Percentiles rank a stretch among this genome's conserved stretches.
phyloP scores from a whole-genome alignment of 2,329 filamentous ascomycete genomes.

The Cadophora gregata region DNA sequence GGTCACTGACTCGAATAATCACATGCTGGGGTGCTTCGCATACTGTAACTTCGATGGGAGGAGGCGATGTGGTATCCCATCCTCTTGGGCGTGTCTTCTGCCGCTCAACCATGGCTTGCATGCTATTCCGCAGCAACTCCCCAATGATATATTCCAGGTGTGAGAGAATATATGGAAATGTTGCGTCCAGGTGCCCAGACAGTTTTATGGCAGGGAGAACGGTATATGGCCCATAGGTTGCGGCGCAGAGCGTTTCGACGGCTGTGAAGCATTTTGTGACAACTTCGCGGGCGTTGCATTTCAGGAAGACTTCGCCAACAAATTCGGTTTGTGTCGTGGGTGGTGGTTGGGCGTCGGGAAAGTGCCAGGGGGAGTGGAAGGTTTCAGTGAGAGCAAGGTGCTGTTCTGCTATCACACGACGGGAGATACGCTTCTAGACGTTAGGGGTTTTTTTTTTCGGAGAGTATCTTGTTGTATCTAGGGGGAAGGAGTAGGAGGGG shows the following conservation, averaged over 20 bases:
- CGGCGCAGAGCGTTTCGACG: slow-evolving; percentile 74
- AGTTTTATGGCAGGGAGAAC: slow-evolving; percentile 82
- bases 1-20: slow-evolving; percentile 94
- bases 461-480: background rate
- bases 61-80: slow-evolving; percentile 52
- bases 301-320: slow-evolving; percentile 93
- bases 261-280: slow-evolving; percentile 82
- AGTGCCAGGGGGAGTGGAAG: slow-evolving; percentile 89
- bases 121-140: slow-evolving; percentile 91
- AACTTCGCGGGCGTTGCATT: slow-evolving; percentile 89
- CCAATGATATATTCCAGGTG: slow-evolving; percentile 98
- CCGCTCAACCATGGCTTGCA: slow-evolving; percentile 87
- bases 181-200: slow-evolving; percentile 84
- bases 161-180: slow-evolving; percentile 94
- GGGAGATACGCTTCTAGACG: slow-evolving; percentile 95
- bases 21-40: slow-evolving; percentile 95
- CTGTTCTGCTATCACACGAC: slow-evolving; percentile 96
- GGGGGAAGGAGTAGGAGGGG: background rate
- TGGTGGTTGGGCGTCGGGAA: slow-evolving; percentile 76
- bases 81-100: slow-evolving; percentile 51
- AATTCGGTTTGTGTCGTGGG: slow-evolving; percentile 67
- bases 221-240: slow-evolving; percentile 74
- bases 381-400: slow-evolving; percentile 95
- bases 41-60: slow-evolving; percentile 91
- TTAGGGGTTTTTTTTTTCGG: too few relatives aligned